Percentiles rank a stretch among this genome's conserved stretches.
Evolutionary conservation across 163 green algal species (phyloP).

Genomic region (Trebouxia gelatinosa): DNA sequence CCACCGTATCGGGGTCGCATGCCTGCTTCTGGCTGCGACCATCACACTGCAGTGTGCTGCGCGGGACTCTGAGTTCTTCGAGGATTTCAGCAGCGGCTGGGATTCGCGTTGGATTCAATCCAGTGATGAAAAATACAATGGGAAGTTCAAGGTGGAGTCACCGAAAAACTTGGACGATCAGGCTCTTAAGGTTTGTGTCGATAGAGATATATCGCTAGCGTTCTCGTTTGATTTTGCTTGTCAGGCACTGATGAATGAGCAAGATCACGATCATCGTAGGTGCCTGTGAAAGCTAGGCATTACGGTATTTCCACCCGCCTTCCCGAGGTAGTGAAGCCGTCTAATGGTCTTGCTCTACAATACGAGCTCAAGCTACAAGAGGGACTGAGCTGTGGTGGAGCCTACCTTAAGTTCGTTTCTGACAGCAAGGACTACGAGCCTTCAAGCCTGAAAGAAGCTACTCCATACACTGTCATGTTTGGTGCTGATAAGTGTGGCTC

Average conservation of each 20-base stretch:
- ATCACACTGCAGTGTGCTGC: slow-evolving; percentile 24
- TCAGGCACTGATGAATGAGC: neutral
- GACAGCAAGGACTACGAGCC: slow-evolving; percentile 59
- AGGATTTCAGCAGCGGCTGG: slow-evolving; percentile 17
- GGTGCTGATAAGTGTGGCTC: slow-evolving; percentile 90
- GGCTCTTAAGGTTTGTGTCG: slow-evolving; percentile 33
- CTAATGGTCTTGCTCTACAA: slow-evolving; percentile 78
- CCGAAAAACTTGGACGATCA: slow-evolving; percentile 30
- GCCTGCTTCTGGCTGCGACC: neutral
- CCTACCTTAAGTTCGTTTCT: slow-evolving; percentile 91
- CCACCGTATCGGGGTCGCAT: slow-evolving; percentile 8
- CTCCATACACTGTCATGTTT: slow-evolving; percentile 94
- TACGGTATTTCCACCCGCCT: slow-evolving; percentile 75
- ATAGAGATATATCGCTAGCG: neutral
- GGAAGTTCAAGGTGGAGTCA: slow-evolving; percentile 35
- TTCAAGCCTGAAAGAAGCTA: slow-evolving; percentile 62
- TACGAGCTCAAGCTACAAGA: slow-evolving; percentile 78
- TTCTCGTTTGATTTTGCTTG: neutral
- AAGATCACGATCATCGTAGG: slow-evolving; percentile 46
- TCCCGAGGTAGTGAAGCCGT: slow-evolving; percentile 56
- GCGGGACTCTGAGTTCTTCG: slow-evolving; percentile 37
- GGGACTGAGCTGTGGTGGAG: slow-evolving; percentile 80
- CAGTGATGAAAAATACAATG: slow-evolving; percentile 30
- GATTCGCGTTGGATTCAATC: slow-evolving; percentile 17
- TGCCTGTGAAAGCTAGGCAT: slow-evolving; percentile 71